Conservation (phyloP, 345 rosid species). For the rapeseed (Brassica napus) region Da-Ae NC_063437.1:19885501-19886000, state of each 20-base stretch:
- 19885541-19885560: too few species aligned
- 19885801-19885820: slow-evolving; percentile 93
- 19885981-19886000: slow-evolving; percentile 95
- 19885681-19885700: slow-evolving; percentile 19
- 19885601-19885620: slow-evolving; percentile 64
- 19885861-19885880: slow-evolving; percentile 2
- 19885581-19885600: too few species aligned
- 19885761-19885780: slow-evolving; percentile 93
- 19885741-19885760: slow-evolving; percentile 28
- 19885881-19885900: slow-evolving; percentile 9
- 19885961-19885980: slow-evolving; percentile 99
- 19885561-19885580: too few species aligned
- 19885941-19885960: slow-evolving; percentile 92
- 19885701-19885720: neutral
- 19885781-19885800: slow-evolving; percentile 90
- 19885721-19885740: too few species aligned
- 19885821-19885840: slow-evolving; percentile 89
- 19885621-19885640: slow-evolving; percentile 88
- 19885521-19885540: too few species aligned
- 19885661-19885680: slow-evolving; percentile 54
- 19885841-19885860: slow-evolving; percentile 58
- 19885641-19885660: slow-evolving; percentile 95
- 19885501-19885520: too few species aligned
- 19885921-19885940: slow-evolving; percentile 65
- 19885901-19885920: slow-evolving; percentile 91